Evolutionary conservation across 345 rosid species (phyloP).

Genomic region (Kandelia obovata): DNA sequence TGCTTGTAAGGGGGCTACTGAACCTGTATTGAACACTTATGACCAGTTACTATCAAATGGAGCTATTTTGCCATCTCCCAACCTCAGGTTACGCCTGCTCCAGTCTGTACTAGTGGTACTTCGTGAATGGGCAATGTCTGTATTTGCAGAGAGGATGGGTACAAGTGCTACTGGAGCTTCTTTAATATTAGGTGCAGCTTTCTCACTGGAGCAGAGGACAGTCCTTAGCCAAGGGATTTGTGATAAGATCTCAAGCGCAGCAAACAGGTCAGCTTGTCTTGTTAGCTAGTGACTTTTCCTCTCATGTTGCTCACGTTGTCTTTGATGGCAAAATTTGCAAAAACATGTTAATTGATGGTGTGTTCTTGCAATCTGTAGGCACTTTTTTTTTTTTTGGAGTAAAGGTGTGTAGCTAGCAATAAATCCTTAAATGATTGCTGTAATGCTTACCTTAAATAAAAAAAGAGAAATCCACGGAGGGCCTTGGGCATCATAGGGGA

Average conservation of each 20-base stretch:
- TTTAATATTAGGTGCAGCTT: slow-evolving; percentile 60
- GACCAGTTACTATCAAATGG: slow-evolving; percentile 78
- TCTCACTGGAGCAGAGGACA: slow-evolving; percentile 51
- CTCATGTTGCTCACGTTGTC: neutral
- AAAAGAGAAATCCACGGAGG: no score
- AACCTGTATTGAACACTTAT: slow-evolving; percentile 79
- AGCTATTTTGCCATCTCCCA: slow-evolving; percentile 74
- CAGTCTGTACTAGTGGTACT: slow-evolving; percentile 75
- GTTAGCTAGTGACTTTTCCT: slow-evolving; percentile 1
- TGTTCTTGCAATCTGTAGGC: no score
- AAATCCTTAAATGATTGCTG: no score
- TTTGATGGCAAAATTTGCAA: neutral
- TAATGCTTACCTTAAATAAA: no score
- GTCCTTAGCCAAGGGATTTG: slow-evolving; percentile 66
- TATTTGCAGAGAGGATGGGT: slow-evolving; percentile 69
- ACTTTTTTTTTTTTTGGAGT: no score
- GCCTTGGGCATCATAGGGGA: no score
- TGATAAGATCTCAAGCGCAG: slow-evolving; percentile 83
- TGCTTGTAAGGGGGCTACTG: slow-evolving; percentile 90
- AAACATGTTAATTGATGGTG: no score
- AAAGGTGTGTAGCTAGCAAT: no score
- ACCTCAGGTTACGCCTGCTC: slow-evolving; percentile 75
- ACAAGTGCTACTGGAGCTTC: slow-evolving; percentile 64
- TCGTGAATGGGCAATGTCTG: slow-evolving; percentile 92
- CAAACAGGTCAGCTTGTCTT: slow-evolving; percentile 61